These are phyloP conservation scores for Ochetophila trinervis DNA, from an alignment of 306 rosid genomes.

Conservation along the genomic window DNA sequence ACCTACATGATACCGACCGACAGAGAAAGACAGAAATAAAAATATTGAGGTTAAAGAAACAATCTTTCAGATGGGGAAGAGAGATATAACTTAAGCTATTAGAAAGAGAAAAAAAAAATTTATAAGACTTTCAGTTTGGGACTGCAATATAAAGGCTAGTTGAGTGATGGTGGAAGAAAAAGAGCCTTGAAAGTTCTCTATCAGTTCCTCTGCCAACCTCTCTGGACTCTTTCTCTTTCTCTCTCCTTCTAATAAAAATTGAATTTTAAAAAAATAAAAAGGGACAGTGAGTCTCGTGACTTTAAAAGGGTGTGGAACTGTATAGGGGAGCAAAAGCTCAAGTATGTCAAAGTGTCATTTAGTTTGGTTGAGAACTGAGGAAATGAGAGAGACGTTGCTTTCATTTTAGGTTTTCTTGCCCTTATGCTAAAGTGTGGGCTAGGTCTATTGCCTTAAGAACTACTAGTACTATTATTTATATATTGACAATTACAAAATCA, in stretches of 20 bases:
- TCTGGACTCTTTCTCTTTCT: too few species aligned
- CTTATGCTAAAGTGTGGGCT: conserved; percentile 11
- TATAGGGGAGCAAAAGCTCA: conserved; percentile 4
- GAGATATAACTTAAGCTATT: conserved; percentile 31
- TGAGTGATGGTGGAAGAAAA: conserved; percentile 90
- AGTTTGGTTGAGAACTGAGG: conserved; percentile 35
- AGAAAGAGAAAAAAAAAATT: conserved; percentile 20
- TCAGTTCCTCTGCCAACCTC: conserved; percentile 95
- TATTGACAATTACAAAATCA: background rate
- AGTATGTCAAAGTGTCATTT: conserved; percentile 25
- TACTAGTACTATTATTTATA: conserved; percentile 22
- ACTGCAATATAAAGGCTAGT: conserved; percentile 81
- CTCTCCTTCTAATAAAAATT: conserved; percentile 34
- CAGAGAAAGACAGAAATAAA: conserved; percentile 46
- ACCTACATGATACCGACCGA: conserved; percentile 83
- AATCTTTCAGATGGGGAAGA: conserved; percentile 38
- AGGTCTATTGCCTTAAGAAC: conserved; percentile 26
- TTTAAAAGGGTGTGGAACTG: conserved; percentile 41
- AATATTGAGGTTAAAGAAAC: conserved; percentile 22
- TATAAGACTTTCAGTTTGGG: conserved; percentile 73
- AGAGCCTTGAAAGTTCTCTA: conserved; percentile 99
- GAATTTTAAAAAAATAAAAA: conserved; percentile 60
- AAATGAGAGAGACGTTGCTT: conserved; percentile 30
- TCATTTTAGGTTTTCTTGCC: too few species aligned
- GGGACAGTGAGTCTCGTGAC: conserved; percentile 89